Conservation (phyloP, 179 eudicot species). For the Gypsophila paniculata region DNA sequence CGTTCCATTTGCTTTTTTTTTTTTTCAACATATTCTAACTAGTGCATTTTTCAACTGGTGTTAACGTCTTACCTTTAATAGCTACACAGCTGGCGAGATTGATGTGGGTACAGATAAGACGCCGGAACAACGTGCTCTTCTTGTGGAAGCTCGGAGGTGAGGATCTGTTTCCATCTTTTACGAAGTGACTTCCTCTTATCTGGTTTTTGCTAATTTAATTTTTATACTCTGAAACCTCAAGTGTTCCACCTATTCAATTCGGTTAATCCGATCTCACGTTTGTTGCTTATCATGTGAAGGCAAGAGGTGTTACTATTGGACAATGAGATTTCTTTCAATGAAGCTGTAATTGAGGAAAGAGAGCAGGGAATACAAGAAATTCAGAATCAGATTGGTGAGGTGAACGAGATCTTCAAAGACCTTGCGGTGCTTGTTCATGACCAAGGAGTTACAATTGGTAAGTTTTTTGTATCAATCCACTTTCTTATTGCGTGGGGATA, state of each 20-base stretch:
- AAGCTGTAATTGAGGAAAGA: constrained; percentile 75
- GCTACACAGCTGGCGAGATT: constrained; percentile 43
- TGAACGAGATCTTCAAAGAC: constrained; percentile 80
- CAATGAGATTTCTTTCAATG: constrained; percentile 70
- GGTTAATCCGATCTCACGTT: neutral
- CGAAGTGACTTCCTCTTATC: neutral
- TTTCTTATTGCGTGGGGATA: neutral
- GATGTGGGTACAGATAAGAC: constrained; percentile 41
- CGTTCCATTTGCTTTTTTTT: neutral
- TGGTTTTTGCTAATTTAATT: neutral
- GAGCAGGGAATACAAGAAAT: constrained; percentile 81
- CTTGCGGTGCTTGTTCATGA: constrained; percentile 87
- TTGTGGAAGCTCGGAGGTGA: constrained; percentile 66
- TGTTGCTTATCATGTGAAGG: constrained; percentile 32
- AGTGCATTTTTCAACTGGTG: neutral
- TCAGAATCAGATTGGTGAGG: constrained; percentile 77
- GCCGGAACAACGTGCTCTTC: constrained; percentile 61
- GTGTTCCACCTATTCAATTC: neutral
- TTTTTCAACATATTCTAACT: neutral
- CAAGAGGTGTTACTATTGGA: constrained; percentile 63
- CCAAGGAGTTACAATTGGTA: constrained; percentile 87
- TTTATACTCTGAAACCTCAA: neutral
- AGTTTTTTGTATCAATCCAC: constrained; percentile 13
- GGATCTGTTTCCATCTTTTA: neutral
- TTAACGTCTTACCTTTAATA: constrained; percentile 16